Base-by-base conservation (phyloP, 2,329 filamentous ascomycete species). In the Lachnellula hyalina region DNA sequence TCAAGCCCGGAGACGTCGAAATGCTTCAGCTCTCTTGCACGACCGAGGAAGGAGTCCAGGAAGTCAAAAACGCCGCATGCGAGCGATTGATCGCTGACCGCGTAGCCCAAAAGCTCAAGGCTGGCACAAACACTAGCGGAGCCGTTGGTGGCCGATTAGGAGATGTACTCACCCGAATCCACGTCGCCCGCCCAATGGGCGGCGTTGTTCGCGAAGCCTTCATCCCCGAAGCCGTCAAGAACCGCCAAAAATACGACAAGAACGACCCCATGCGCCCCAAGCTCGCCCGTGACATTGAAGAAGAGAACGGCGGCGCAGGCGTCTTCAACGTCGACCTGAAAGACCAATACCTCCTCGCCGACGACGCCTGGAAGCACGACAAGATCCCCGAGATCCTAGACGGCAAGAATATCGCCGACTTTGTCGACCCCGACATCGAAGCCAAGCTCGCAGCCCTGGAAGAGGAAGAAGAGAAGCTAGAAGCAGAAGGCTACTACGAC, bases 371-470 rank as follows among this genome's bases (percentile, higher is more conserved):
- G 94, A 96, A 96, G 73, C 83, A 96, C 71, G 95, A 99, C 76
- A 90, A 89, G 74, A 89, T 97, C 53, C 94, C 94, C 34, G 94
- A 99, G 74, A 80, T 96, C 48, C 88, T 92, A 72, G 86, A 97
- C 69, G 94, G 94, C 73, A 92, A 93, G 81, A 99, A 99, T 72
- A 89, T 99, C 55, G 94, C 93, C 75, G 94, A 99, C 74, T 99
- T 90, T 72, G 85, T 99, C 68, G 94, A 97, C 68, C 92, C 93
- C 1, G 95, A 99, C 53, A 99, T 99, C 69, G 94, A 96, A 68
- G 82, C 85, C 63, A 97, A 96, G 77, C 82, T 99, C 49, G 86
- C 87, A 50, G 90, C 90, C 53, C 80, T 99, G 35, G 94, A 99
- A 73, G 92, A 92, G 60, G 95, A 99, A 70, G 94, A 99, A 72